Percentiles rank a stretch among this genome's conserved stretches.
These are phyloP conservation scores for Crithidia acanthocephali DNA, from an alignment of 208 protist species.

Conservation along the genomic window DNA sequence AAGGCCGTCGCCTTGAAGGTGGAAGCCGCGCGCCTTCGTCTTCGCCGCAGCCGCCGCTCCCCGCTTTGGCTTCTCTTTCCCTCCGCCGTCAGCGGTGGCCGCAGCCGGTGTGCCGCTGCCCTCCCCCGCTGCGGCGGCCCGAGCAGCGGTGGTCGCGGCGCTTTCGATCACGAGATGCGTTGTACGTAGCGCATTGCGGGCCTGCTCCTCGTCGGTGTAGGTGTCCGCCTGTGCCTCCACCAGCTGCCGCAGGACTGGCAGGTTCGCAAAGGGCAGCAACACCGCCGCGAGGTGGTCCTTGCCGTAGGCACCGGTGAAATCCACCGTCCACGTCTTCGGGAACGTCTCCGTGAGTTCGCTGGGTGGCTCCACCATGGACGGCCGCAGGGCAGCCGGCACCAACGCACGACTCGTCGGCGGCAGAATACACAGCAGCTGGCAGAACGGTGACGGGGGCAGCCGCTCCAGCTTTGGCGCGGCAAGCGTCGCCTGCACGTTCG, in stretches of 20 bases:
- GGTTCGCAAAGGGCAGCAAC: conserved; percentile 74
- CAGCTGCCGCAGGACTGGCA: conserved; percentile 40
- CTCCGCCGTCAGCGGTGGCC: neutral
- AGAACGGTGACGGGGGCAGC: conserved; percentile 53
- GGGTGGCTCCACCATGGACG: conserved; percentile 50
- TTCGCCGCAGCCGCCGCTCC: neutral
- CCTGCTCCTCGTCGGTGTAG: conserved; percentile 47
- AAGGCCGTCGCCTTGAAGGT: conserved; percentile 52
- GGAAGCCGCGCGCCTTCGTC: conserved; percentile 17
- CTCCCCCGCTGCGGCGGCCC: neutral
- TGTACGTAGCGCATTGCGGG: conserved; percentile 23
- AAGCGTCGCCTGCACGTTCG: conserved; percentile 40
- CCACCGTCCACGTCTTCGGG: conserved; percentile 65
- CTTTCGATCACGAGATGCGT: conserved; percentile 46
- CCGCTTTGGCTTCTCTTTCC: neutral
- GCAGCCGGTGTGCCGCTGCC: neutral
- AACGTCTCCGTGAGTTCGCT: conserved; percentile 59
- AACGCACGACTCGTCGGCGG: conserved; percentile 60
- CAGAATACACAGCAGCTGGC: conserved; percentile 84
- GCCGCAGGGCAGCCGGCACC: conserved; percentile 53
- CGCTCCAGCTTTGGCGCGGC: conserved; percentile 41
- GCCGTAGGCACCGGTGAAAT: conserved; percentile 59
- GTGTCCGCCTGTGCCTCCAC: conserved; percentile 23
- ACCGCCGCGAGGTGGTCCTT: conserved; percentile 76
- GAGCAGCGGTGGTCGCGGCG: neutral